Evolutionary conservation across 257 asterid genomes (phyloP), one percentile per base, ranked within the genome.

Genomic region (Salvia miltiorrhiza): DNA sequence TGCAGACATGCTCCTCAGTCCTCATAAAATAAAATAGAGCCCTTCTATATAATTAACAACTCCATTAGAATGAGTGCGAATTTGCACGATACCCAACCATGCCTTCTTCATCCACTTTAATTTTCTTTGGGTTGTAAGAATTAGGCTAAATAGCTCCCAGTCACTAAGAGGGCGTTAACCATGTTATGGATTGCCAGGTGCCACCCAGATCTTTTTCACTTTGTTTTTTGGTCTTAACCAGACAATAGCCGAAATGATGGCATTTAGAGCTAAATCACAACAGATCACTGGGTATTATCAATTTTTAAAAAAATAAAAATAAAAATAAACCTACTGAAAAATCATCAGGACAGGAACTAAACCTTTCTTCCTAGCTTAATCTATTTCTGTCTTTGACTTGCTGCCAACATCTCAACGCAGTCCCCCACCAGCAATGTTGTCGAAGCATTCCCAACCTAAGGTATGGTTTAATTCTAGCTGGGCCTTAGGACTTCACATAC

Each of bases 1-100:
- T 44, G 24, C n/a, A 50, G 41, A 54, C 20, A 64, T 56, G 19
- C 59, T n/a, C n/a, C n/a, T n/a, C n/a, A n/a, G n/a, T 67, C 61
- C 26, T 17, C 57, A 48, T 43, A 44, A 30, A 14, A 57, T 58
- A 35, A 54, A 48, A 67, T 11, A 60, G n/a, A 41, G 14, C 37
- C 32, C 53, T 61, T 50, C 60, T 11, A 58, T 57, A n/a, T n/a
- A n/a, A n/a, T 53, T 8, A 32, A 40, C 9, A 63, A 53, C 63
- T 23, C 40, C 35, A 14, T 9, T 54, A 35, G 44, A 30, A 43
- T 26, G 30, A 26, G 30, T 49, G 21, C 3, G 50, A 63, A 48
- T 65, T 41, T 73, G 63, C 59, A 24, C 19, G 23, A 54, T 17
- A 41, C 32, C 50, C 41, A 63, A 11, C 50, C 20, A 37, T 26